Conservation (phyloP, 2,329 filamentous ascomycete species). For the Colletotrichum phormii region DNA sequence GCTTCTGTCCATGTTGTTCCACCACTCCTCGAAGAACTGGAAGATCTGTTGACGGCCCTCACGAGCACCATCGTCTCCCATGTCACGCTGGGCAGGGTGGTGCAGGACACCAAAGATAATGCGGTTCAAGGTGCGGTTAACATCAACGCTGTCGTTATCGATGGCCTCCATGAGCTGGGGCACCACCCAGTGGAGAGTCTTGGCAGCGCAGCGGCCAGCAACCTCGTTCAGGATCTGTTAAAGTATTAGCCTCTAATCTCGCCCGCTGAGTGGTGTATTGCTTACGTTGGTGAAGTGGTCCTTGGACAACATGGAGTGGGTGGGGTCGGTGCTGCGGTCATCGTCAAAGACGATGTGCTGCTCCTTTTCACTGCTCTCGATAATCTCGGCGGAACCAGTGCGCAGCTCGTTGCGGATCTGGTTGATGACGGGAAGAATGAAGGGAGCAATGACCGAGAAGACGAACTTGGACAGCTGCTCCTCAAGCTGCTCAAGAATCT, state of each 20-base stretch:
- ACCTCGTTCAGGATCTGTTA: conserved; percentile 82
- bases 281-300: conserved; percentile 90
- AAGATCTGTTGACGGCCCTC: conserved; percentile 86
- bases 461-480: conserved; percentile 91
- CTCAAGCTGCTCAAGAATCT: conserved; percentile 86
- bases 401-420: conserved; percentile 90
- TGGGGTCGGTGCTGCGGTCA: conserved; percentile 81
- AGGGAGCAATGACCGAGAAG: conserved; percentile 91
- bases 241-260: conserved; percentile 15
- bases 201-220: conserved; percentile 83
- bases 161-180: conserved; percentile 90
- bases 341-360: conserved; percentile 90
- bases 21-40: conserved; percentile 84
- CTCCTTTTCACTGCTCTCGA: conserved; percentile 84
- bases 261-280: not conserved
- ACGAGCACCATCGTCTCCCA: conserved; percentile 75
- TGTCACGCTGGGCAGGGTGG: conserved; percentile 82
- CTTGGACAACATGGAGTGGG: conserved; percentile 95
- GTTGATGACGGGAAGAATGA: conserved; percentile 84
- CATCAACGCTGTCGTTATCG: conserved; percentile 80
- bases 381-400: conserved; percentile 88
- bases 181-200: conserved; percentile 85
- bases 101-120: conserved; percentile 89
- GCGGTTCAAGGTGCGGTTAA: conserved; percentile 76
- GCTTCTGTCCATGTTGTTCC: conserved; percentile 72